Percentiles rank a stretch among this genome's conserved stretches.
phyloP scores from a whole-genome alignment of 495 filamentous ascomycete species.

The Neurospora pannonica region DNA sequence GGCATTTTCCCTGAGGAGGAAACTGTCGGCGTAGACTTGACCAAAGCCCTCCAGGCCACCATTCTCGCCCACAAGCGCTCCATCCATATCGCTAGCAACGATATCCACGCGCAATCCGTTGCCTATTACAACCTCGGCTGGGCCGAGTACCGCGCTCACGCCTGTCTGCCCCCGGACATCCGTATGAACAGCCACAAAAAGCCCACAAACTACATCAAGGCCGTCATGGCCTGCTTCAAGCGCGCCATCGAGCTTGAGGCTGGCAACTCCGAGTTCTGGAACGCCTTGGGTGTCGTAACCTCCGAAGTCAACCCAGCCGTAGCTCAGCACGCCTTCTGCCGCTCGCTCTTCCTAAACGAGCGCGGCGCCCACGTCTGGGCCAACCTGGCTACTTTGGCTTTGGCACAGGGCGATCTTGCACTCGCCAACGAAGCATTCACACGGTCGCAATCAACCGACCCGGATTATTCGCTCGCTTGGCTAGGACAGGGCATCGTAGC shows the following conservation, averaged over 20 bases:
- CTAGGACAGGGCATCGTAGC: constrained; percentile 85
- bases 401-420: constrained; percentile 70
- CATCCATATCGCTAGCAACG: constrained; percentile 59
- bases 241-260: constrained; percentile 91
- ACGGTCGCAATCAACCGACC: constrained; percentile 84
- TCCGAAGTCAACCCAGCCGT: constrained; percentile 75
- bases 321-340: constrained; percentile 88
- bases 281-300: constrained; percentile 84
- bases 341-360: constrained; percentile 89
- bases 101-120: constrained; percentile 85
- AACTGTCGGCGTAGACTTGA: constrained; percentile 38
- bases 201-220: constrained; percentile 59
- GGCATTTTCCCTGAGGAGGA: constrained; percentile 36
- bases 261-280: constrained; percentile 96
- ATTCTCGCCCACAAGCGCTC: constrained; percentile 85
- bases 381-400: constrained; percentile 78
- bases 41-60: constrained; percentile 48
- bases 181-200: constrained; percentile 40
- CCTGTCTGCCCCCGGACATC: constrained; percentile 41
- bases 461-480: constrained; percentile 88
- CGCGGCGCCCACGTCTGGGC: constrained; percentile 74
- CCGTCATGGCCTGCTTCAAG: constrained; percentile 89
- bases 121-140: constrained; percentile 96
- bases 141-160: constrained; percentile 77
- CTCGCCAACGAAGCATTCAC: constrained; percentile 85